phyloP scores from a whole-genome alignment of 2,329 filamentous ascomycete genomes.

The Didymellaceae sp. region DNA sequence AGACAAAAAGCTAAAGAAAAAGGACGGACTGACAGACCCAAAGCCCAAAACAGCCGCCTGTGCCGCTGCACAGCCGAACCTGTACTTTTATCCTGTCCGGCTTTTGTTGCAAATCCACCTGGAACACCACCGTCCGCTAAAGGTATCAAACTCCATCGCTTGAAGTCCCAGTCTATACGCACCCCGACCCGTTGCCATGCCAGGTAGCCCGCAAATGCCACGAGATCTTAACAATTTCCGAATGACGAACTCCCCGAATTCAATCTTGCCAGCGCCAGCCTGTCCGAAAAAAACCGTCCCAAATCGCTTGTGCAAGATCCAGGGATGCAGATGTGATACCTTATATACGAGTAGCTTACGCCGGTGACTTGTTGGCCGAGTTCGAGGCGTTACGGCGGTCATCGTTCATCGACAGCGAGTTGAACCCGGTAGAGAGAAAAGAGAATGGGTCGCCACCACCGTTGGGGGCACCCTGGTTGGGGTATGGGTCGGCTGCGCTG shows the following conservation, averaged over 20 bases:
- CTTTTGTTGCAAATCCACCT: constrained; percentile 42
- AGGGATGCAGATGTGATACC: constrained; percentile 40
- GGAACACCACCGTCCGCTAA: constrained; percentile 44
- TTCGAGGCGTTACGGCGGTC: constrained; percentile 55
- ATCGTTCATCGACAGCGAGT: constrained; percentile 73
- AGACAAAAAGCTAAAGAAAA: constrained; percentile 7
- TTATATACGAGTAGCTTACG: constrained; percentile 46
- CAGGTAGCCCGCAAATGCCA: constrained; percentile 48
- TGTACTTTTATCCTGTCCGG: constrained; percentile 41
- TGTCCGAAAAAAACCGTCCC: constrained; percentile 43
- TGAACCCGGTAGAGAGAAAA: constrained; percentile 77
- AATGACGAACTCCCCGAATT: constrained; percentile 47
- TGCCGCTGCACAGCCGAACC: constrained; percentile 9
- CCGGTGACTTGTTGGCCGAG: constrained; percentile 49
- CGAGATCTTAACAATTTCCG: constrained; percentile 47
- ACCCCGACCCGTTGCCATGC: constrained; percentile 40
- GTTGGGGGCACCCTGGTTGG: constrained; percentile 74
- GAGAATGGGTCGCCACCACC: constrained; percentile 77
- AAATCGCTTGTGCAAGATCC: constrained; percentile 45
- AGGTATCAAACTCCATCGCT: constrained; percentile 49
- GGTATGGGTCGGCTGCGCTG: constrained; percentile 83
- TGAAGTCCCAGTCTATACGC: constrained; percentile 48
- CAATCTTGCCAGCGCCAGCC: constrained; percentile 45
- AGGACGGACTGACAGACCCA: constrained; percentile 16
- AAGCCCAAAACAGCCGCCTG: constrained; percentile 12